Evolutionary conservation across 441 rosid species (phyloP), one percentile per base, ranked within the genome.

Genomic region (Metrosideros polymorpha): DNA sequence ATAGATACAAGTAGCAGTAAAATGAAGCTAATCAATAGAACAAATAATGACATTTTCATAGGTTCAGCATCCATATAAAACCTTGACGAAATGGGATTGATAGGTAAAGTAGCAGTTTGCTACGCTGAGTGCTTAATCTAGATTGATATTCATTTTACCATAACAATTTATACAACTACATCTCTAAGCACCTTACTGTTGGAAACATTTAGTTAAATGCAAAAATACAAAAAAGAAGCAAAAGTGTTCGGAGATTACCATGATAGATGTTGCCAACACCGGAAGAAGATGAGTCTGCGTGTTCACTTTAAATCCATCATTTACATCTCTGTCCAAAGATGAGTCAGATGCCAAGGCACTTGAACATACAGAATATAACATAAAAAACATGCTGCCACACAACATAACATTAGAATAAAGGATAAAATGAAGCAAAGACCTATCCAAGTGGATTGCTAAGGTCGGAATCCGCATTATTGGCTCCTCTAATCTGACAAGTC

Each of bases 381-480:
- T 39, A 24, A 35, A n/a, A 71, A 71, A 35, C 79, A 71, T 19
- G n/a, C 10, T 22, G 22, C 59, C 42, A 29, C 43, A 19, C 9
- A 0, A 0, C 25, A 35, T 2, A 83, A 83, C 10, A 3, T 50
- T 35, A 51, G 1, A 32, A 52, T 12, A 32, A 29, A 30, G 6
- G 59, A 52, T 0, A 52, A 10, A 55, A 50, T 32, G 35, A 42
- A 83, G 82, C 85, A 35, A 71, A 57, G 84, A 96, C 99, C 99
- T 96, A 92, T 98, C 99, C 85, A 98, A 91, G 90, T 98, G 99
- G 89, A 95, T 98, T 82, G 99, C 99, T 84, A 98, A 87, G 22
- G 99, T 96, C 47, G 99, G 99, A 86, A 98, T 90, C 83, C 99
- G 95, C 97, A 98, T 92, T 25, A 98, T 96, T 79, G 99, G 98